A percentile compares a stretch with the other conserved stretches of the same genome.
phyloP scores from a whole-genome alignment of 371 early-diverging fungal species.

The Blakeslea trispora region DNA sequence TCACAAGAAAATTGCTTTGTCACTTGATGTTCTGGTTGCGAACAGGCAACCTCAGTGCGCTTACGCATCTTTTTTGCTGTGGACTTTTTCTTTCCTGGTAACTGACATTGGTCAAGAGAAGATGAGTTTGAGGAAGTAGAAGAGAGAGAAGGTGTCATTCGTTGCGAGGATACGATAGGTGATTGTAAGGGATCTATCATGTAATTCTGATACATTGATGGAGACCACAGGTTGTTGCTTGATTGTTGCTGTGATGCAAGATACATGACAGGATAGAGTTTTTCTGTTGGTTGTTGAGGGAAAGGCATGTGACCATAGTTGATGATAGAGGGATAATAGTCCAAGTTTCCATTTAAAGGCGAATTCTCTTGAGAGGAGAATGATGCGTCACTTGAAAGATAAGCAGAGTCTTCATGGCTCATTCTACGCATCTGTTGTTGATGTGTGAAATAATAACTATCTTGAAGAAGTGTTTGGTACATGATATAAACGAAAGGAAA shows the following conservation, averaged over 20 bases:
- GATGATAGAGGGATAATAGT: constrained; percentile 10
- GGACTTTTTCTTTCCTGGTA: not conserved
- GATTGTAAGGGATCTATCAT: not conserved
- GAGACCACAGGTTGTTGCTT: not conserved
- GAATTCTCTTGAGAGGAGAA: constrained; percentile 38
- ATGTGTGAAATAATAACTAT: constrained; percentile 9
- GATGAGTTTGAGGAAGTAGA: constrained; percentile 1
- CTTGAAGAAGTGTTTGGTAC: not conserved
- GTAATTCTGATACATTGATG: not conserved
- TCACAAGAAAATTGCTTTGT: constrained; percentile 50
- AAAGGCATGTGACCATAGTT: not conserved
- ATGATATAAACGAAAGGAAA: not conserved
- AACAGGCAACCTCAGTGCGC: constrained; percentile 5
- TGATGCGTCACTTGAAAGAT: constrained; percentile 38
- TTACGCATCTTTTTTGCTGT: constrained; percentile 10
- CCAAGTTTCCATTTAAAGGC: constrained; percentile 38
- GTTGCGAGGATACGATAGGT: not conserved
- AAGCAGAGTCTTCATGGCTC: constrained; percentile 39
- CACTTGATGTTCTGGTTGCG: not conserved
- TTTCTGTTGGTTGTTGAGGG: not conserved
- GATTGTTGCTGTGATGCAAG: not conserved
- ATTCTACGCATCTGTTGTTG: constrained; percentile 29
- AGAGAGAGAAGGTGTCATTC: not conserved
- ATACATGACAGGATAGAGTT: not conserved
- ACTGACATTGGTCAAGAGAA: not conserved